These are phyloP conservation scores for Flaveria sonorensis DNA, from an alignment of 129 eudicot species.

Conservation along the genomic window DNA sequence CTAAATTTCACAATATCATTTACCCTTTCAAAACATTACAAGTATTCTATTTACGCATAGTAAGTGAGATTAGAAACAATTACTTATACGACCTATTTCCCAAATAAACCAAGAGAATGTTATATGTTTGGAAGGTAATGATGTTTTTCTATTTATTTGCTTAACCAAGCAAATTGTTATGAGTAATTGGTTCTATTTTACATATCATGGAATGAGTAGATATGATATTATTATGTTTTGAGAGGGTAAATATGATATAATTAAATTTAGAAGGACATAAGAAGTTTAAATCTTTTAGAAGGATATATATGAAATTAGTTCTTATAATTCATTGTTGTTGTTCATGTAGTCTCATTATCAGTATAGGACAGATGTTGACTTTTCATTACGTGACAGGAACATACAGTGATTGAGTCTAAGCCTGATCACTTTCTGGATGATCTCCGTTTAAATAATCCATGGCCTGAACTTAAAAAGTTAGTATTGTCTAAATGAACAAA, in stretches of 20 bases:
- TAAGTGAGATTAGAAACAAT: not conserved
- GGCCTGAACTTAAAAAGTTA: slow-evolving; percentile 94
- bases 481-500: not conserved
- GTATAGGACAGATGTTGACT: not conserved
- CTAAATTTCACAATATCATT: not conserved
- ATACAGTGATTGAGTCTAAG: slow-evolving; percentile 89
- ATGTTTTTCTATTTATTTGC: not conserved
- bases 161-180: not conserved
- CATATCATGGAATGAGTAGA: not conserved
- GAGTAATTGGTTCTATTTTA: not conserved
- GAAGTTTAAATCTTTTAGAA: not conserved
- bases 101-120: not conserved
- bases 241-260: not conserved
- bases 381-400: slow-evolving; percentile 60
- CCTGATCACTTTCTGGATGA: slow-evolving; percentile 97
- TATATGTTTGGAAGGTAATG: not conserved
- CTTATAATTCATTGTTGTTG: not conserved
- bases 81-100: not conserved
- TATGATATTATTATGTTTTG: not conserved
- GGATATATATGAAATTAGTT: not conserved
- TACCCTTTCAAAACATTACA: not conserved
- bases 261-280: not conserved
- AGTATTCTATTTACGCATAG: not conserved
- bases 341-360: slow-evolving; percentile 7
- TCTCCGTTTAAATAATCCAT: slow-evolving; percentile 89